Conservation (phyloP, 2,329 filamentous ascomycete genomes). For the Pseudocercospora ulei region DNA sequence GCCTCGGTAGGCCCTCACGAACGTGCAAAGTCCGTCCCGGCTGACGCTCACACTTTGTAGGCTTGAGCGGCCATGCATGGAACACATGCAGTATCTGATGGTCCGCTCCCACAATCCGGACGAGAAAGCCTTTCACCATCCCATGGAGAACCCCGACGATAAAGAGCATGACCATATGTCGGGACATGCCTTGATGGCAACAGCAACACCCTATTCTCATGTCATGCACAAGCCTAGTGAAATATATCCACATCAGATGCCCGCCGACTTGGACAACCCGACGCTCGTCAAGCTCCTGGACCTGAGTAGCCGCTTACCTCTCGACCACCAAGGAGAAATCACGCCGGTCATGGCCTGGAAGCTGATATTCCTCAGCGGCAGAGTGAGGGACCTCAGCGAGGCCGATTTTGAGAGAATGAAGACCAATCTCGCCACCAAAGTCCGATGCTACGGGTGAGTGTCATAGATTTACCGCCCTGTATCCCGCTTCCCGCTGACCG, state of each 20-base stretch:
- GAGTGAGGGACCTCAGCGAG: constrained; percentile 51
- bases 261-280: constrained; percentile 59
- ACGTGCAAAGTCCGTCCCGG: constrained; percentile 20
- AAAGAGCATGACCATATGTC: constrained; percentile 53
- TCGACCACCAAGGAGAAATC: constrained; percentile 65
- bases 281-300: constrained; percentile 75
- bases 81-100: constrained; percentile 72
- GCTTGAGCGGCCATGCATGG: constrained; percentile 90
- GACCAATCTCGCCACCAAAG: constrained; percentile 55
- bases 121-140: constrained; percentile 32
- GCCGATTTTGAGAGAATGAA: constrained; percentile 22
- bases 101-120: constrained; percentile 46
- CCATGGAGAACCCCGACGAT: constrained; percentile 39
- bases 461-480: background rate
- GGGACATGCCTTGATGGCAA: constrained; percentile 88
- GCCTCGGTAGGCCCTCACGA: constrained; percentile 18
- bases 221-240: constrained; percentile 48
- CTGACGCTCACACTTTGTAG: constrained; percentile 37
- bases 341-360: constrained; percentile 95
- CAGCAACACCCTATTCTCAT: constrained; percentile 65
- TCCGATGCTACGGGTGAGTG: constrained; percentile 82
- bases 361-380: constrained; percentile 62
- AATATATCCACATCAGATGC: constrained; percentile 60
- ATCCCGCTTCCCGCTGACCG: background rate
- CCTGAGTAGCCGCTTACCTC: constrained; percentile 68